Base-by-base conservation (phyloP, 192 early-diverging fungal genomes). In the Gonapodya sp. region DNA sequence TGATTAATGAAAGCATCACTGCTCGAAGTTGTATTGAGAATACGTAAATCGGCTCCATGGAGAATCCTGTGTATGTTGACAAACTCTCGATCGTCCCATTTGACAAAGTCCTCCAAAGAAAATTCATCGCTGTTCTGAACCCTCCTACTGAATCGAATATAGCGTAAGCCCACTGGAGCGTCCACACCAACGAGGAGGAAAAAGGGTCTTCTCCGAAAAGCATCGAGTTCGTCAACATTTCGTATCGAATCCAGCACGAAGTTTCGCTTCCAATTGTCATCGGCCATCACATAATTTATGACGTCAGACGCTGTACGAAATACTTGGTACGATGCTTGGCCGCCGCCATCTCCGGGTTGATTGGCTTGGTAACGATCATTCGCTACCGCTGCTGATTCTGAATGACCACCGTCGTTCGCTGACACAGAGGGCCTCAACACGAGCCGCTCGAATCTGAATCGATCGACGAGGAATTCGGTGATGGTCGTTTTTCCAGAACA, bases 131-230 rank as follows among this genome's bases (percentile, higher is more conserved):
- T 82, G 31, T 78, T 78, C 31, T 36, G 35, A 79, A 35, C 36
- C 35, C 32, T 78, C 35, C 84, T 83, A 37, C 86, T 73, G 78
- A 85, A 88, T 32, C 94, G 88, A 78, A 82, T 83, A 84, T 92
- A 95, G 35, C 96, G 92, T 31, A 92, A 83, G 34, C 84, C 84
- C 33, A 91, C 82, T 0, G 95, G 93, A n/a, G 94, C 94, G 75
- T 97, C 93, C 1, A 99, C 87, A n/a, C 92, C 89, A 0, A 97
- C 88, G 2, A 97, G 82, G 2, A 97, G 85, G 35, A 96, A 91
- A 86, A 96, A 95, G 0, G 94, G 94, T 32, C 75, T 2, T 33
- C 75, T 2, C 75, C 75, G 18, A 8, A 77, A 33, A 16, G 33
- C 75, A 32, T 77, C 75, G 8, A 77, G 75, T 8, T 16, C 75